Evolutionary conservation across 169 alveolate genomes (phyloP), one percentile per base, ranked within the genome.

Genomic region (Cryptosporidium ryanae): DNA sequence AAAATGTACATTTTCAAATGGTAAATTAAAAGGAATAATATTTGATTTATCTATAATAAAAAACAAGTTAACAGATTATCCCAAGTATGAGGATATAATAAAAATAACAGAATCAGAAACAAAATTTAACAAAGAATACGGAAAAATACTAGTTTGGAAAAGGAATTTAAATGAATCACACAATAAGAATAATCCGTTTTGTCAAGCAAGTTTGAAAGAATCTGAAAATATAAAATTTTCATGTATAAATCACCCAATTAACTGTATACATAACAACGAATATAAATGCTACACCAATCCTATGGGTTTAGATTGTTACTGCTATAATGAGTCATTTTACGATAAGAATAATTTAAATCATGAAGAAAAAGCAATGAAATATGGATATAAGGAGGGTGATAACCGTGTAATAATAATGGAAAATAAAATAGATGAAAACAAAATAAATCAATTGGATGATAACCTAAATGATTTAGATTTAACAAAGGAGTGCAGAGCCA

Each of bases 191-290:
- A 52, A 70, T 38, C 68, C 84, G n/a, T 70, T 70, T 27, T 38
- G 46, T 38, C 46, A 38, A 10, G 46, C 46, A 38, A 38, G 46
- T 38, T 38, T 38, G 8, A 38, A 38, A 54, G 46, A 46, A 27
- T 25, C 84, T 1, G 15, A 13, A 3, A 54, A 70, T 54, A 29
- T 70, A 10, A 70, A 70, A 29, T 31, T 52, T 18, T 50, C 55
- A 21, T 70, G 84, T 70, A 70, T 70, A 49, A 70, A 70, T 70
- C 43, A 70, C 34, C 84, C 84, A 70, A 70, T 70, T 17, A 49
- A 70, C 23, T 70, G 84, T 55, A 70, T 70, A 27, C 66, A 52
- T 55, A 70, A 70, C 23, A 70, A 70, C 34, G 46, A 38, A 38
- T 70, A 70, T 31, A 55, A 55, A 18, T 70, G 84, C 23, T 70